A percentile compares a stretch with the other conserved stretches of the same genome.
Evolutionary conservation across 1,139 yeast genomes (phyloP).

Genomic region (Pichiaceae sp.): DNA sequence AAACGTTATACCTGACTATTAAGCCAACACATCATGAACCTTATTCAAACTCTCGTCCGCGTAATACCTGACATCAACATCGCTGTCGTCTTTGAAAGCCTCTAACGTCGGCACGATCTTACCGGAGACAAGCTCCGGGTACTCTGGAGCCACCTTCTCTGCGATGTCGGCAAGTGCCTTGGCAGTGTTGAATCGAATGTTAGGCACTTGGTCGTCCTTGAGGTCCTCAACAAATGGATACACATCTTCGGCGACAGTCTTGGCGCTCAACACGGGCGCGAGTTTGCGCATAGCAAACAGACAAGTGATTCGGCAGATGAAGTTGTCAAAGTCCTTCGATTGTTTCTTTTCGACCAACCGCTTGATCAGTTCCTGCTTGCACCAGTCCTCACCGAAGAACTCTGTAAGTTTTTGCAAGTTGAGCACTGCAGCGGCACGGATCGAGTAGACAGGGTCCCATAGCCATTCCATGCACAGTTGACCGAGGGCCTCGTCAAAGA

Average conservation of each 20-base stretch:
- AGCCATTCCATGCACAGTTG: constrained; percentile 92
- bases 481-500: constrained; percentile 87
- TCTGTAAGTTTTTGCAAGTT: constrained; percentile 73
- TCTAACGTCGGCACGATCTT: constrained; percentile 61
- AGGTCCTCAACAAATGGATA: constrained; percentile 74
- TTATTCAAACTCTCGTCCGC: constrained; percentile 46
- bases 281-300: constrained; percentile 78
- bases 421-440: constrained; percentile 90
- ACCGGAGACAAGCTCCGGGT: constrained; percentile 36
- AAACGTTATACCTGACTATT: constrained; percentile 1
- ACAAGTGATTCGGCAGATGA: constrained; percentile 86
- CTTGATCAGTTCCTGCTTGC: constrained; percentile 72
- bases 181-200: constrained; percentile 91
- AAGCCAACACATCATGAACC: constrained; percentile 9
- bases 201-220: constrained; percentile 79
- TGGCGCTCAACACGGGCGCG: constrained; percentile 53
- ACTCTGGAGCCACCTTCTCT: constrained; percentile 33
- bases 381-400: constrained; percentile 93
- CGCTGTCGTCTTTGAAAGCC: constrained; percentile 61
- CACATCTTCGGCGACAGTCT: constrained; percentile 53
- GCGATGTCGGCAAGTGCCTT: constrained; percentile 64
- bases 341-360: constrained; percentile 50
- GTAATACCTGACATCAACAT: constrained; percentile 84
- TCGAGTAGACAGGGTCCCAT: constrained; percentile 96
- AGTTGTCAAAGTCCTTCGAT: constrained; percentile 42